Evolutionary conservation across 2,329 filamentous ascomycete genomes (phyloP), one percentile per base, ranked within the genome.

Genomic region (Ascochyta lentis): DNA sequence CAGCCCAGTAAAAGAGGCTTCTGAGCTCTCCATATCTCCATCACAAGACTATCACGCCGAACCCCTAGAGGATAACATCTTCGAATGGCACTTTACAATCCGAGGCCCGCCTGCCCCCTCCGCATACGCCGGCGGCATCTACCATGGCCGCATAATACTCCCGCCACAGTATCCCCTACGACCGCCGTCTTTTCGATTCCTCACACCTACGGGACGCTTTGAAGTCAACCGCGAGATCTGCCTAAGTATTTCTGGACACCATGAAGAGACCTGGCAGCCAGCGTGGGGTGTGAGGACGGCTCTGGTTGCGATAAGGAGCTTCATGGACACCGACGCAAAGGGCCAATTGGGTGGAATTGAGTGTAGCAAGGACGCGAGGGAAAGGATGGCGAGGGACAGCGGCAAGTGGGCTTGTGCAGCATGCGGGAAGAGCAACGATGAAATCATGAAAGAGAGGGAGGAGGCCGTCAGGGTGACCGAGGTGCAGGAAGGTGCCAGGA

Each of bases 71-170:
- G 83, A 86, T 29, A 92, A 98, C 77, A 87, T 99, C 49, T 96
- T 96, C 78, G 93, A 98, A 78, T 99, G 95, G 95, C 95, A 99
- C 80, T 99, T 98, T 79, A 99, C 95, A 0, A 83, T 99, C n/a
- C 87, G 89, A 47, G 95, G 95, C 0, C 93, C 94, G 0, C 94
- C 94, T 0, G 81, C 85, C 29, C 84, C 84, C 16, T 93, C 92
- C 0, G 86, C 88, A 34, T 97, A 93, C 78, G 86, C 86, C 40
- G 80, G 83, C 29, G 95, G 95, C 43, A 85, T 97, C 69, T 99
- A 98, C 80, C 95, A 99, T 77, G 95, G 95, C 54, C 92, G 94
- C 70, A 98, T 99, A 74, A 85, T 93, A 35, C 86, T 99, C 1
- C 95, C 95, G 1, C 85, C 92, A 0, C 86, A 89, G 1, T 99